phyloP scores from a whole-genome alignment of 225 moss, liverwort and hornwort genomes.

The Bryoerythrophyllum caledonicum region DNA sequence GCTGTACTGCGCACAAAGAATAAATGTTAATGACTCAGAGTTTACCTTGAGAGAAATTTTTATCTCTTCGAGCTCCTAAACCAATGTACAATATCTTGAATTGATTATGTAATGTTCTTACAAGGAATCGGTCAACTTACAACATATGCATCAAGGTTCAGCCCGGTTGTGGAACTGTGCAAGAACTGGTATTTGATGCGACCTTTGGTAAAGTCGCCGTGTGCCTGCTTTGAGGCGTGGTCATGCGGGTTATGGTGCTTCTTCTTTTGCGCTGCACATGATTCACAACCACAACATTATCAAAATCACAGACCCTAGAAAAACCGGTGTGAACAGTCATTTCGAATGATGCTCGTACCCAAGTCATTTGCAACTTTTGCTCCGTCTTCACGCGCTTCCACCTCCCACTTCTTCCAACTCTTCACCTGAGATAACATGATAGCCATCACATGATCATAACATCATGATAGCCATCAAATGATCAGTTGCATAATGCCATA shows the following conservation, averaged over 20 bases:
- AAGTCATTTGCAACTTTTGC: constrained; percentile 21
- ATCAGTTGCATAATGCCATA: no score
- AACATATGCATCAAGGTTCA: constrained; percentile 52
- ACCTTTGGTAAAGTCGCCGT: constrained; percentile 15
- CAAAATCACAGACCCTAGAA: not conserved
- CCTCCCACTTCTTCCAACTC: constrained; percentile 82
- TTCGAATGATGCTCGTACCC: constrained; percentile 29
- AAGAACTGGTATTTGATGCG: constrained; percentile 46
- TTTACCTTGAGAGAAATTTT: no score
- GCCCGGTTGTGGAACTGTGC: constrained; percentile 47
- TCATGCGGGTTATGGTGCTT: constrained; percentile 25
- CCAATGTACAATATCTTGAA: no score
- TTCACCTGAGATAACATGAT: constrained; percentile 43
- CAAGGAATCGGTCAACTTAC: constrained; percentile 31
- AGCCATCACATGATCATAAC: not conserved
- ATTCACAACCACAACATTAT: not conserved
- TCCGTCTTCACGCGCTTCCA: constrained; percentile 36
- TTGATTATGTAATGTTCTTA: no score
- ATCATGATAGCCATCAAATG: no score
- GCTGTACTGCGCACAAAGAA: constrained; percentile 63
- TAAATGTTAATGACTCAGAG: not conserved
- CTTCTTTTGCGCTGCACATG: constrained; percentile 25
- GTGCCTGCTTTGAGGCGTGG: not conserved
- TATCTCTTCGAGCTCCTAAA: no score
- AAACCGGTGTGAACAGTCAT: no score